Base-by-base conservation (phyloP, 352 stramenopile genomes). In the Pythium insidiosum region DNA sequence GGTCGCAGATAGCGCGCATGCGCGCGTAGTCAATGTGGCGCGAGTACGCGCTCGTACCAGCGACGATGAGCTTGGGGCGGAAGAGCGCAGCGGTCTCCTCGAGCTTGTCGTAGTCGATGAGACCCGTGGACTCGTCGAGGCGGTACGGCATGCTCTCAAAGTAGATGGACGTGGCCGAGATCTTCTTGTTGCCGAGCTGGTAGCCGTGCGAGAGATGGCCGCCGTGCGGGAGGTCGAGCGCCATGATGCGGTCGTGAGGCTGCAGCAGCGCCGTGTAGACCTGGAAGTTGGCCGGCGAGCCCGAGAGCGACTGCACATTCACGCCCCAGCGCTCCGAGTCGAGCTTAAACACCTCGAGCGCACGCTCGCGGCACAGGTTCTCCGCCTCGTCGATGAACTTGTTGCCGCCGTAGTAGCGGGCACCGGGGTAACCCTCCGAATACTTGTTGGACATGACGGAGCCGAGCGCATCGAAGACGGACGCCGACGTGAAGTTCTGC, bases 361-460 rank as follows among this genome's bases (percentile, higher is more conserved):
- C 97, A 16, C 97, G 84, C 38, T 95, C 68, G 50, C 98, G 96
- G 75, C 97, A 99, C 25, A 99, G 64, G 24, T 90, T 69, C 69
- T 99, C 97, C 20, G 97, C 93, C 64, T 98, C 73, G 73, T 99
- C 97, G 61, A 99, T 99, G 63, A 98, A 93, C 73, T 99, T 95
- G 74, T 99, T 99, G 28, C 97, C 97, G 42, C 97, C 97, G 72
- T 99, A 99, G 66, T 99, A 99, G 20, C 81, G 78, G 53, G 77
- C 66, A 24, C 91, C 94, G 6, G 96, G 96, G 79, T 99, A 99
- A 0, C 92, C 94, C 57, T 98, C 94, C 84, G 85, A 96, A 74
- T 98, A 98, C 73, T 99, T 99, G 77, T 99, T 99, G 24, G 86
- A 98, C 73, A 99, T 94, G 47, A 98, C 90, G 7, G 92, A 98